Evolutionary conservation across 148 eudicot species (phyloP).

Genomic region (Bassia scoparia): DNA sequence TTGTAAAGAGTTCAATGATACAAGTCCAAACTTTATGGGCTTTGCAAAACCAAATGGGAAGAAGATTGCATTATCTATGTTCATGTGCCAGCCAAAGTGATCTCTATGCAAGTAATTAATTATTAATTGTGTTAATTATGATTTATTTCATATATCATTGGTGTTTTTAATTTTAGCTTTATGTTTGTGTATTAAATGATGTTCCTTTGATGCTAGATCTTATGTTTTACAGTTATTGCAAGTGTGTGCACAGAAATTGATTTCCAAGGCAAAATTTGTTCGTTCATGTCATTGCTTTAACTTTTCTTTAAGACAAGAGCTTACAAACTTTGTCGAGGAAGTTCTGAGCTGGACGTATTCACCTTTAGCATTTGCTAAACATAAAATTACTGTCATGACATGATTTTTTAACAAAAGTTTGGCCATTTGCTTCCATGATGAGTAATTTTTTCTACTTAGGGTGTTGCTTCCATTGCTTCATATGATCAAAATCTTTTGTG

Average conservation of each 20-base stretch:
- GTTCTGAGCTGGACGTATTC: neutral
- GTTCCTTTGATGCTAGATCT: neutral
- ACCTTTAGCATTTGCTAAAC: neutral
- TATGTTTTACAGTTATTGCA: neutral
- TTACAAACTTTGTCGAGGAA: neutral
- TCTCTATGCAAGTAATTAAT: conserved; percentile 41
- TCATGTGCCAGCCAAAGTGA: conserved; percentile 41
- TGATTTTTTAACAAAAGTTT: neutral
- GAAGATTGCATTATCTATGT: conserved; percentile 36
- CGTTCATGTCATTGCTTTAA: too few relatives aligned
- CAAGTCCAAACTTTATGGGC: conserved; percentile 35
- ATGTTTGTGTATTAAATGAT: neutral
- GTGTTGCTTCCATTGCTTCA: neutral
- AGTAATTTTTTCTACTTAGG: neutral
- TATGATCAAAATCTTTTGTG: neutral
- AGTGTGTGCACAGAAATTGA: neutral
- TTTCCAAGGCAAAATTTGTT: neutral
- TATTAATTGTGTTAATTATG: neutral
- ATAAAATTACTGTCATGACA: neutral
- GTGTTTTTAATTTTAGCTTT: neutral
- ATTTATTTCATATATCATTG: conserved; percentile 6
- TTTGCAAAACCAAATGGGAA: conserved; percentile 35
- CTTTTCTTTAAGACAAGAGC: neutral
- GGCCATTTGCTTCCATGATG: neutral
- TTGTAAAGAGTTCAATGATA: conserved; percentile 33